Base-by-base conservation (phyloP, 2,329 filamentous ascomycete genomes). In the Mycosphaerella arachidis region DNA sequence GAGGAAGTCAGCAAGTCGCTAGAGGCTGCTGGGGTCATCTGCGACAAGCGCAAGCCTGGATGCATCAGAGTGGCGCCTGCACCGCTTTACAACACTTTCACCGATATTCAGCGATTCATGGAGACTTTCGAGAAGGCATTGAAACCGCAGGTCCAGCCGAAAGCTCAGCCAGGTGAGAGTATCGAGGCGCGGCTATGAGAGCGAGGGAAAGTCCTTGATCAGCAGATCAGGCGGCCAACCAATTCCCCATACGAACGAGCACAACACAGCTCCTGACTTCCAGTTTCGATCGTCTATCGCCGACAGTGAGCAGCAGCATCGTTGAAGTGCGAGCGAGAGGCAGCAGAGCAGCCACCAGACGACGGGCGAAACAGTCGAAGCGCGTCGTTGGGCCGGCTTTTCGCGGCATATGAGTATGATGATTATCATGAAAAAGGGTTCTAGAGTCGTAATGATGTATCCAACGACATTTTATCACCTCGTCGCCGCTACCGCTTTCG, bases 21-120 rank as follows among this genome's bases (percentile, higher is more conserved):
- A 30, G 84, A 89, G 66, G 81, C 83, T 12, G 81, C 84, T 4
- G 89, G 88, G 0, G 85, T 94, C 1, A 82, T 95, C 1, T 86
- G 90, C 48, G 92, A 96, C 71, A 89, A 94, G 80, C 80, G 92
- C 61, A 91, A 91, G 74, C 92, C 92, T 0, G 87, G 92, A 70
- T 91, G 96, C 13, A 87, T 96, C 56, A 80, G 92, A 1, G 86
- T 95, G 1, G 91, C 92, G 1, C 91, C 92, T 1, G 88, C 89
- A 50, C 91, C 92, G 9, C 73, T 96, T 66, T 96, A 96, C 75
- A 92, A 92, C 69, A 86, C 84, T 0, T 95, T 91, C 71, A 80
- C 81, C 58, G 92, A 96, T 67, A 86, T 92, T 10, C 86, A 77
- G 77, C 72, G 75, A 16, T 90, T 90, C 68, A 81, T 79, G 61